Evolutionary conservation across 1,139 yeast species (phyloP), one percentile per base, ranked within the genome.

Genomic region (Taphrina flavorubra): DNA sequence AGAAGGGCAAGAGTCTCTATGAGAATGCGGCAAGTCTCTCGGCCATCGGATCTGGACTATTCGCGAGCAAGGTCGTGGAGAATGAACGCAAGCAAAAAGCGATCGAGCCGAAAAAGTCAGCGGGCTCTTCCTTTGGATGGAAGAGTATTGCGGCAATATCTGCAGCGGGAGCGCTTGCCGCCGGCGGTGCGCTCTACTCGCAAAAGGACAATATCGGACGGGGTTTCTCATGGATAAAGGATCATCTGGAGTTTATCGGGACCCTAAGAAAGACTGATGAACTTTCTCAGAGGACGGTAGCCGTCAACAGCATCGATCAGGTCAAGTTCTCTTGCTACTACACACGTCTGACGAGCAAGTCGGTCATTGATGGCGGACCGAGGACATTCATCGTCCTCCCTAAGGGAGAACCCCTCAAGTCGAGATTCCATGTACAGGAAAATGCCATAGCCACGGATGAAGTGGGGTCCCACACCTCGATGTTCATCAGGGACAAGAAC

Each of bases 331-430:
- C 46, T 8, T 49, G 68, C 53, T 51, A 39, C 46, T 65, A 34
- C 18, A 42, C 58, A 39, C 51, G 25, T 14, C 44, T 37, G 31
- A 34, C 16, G 1, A 39, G 20, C 62, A 63, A 44, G 51, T 36
- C 34, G 16, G 63, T 46, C 25, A 44, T 59, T 10, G 66, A 55
- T 20, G 51, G 56, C 0, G 31, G 39, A 64, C 70, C 51, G 39
- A 70, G 73, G 36, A 71, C 72, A 53, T 72, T 72, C 49, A 70
- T 72, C 53, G 67, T 70, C 46, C 51, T 72, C 34, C 73, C 73
- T 16, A 70, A 70, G 46, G 73, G 71, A 40, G 51, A 66, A 16
- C 71, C 71, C 46, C 65, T 70, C 20, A 46, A 60, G 36, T 72
- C 70, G 3, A 53, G 71, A 34, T 72, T 51, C 34, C 61, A 69